phyloP scores from a whole-genome alignment of 495 filamentous ascomycete species.

The Trichoderma erinaceum region DNA sequence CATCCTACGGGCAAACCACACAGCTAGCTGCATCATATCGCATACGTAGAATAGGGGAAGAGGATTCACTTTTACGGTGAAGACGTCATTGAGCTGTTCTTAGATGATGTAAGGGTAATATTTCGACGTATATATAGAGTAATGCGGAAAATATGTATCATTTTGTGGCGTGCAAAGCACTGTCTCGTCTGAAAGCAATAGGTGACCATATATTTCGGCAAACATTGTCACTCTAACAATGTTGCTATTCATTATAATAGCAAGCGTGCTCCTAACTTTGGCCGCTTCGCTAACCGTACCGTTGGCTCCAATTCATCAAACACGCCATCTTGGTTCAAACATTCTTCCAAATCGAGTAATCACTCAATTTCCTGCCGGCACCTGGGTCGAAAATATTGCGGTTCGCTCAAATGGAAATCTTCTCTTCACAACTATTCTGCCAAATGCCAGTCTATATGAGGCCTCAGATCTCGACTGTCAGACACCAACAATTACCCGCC shows the following conservation, averaged over 20 bases:
- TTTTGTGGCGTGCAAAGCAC: not conserved
- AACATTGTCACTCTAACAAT: not conserved
- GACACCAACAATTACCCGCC: slow-evolving; percentile 18
- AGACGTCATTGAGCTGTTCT: not conserved
- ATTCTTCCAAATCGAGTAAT: not conserved
- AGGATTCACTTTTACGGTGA: not conserved
- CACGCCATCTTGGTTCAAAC: not conserved
- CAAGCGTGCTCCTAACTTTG: not conserved
- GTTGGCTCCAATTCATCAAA: not conserved
- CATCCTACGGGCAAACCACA: not conserved
- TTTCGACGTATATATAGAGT: not conserved
- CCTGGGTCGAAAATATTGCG: slow-evolving; percentile 37
- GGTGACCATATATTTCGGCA: not conserved
- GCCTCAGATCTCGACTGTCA: slow-evolving; percentile 18
- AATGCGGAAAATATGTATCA: not conserved
- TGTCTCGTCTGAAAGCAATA: not conserved
- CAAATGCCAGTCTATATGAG: slow-evolving; percentile 20
- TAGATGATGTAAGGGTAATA: not conserved
- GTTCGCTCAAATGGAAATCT: slow-evolving; percentile 32
- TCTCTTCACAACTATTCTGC: slow-evolving; percentile 25
- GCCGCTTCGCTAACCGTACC: not conserved
- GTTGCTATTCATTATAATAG: not conserved
- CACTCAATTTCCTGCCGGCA: slow-evolving; percentile 26
- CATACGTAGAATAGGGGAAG: not conserved
- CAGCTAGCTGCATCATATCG: not conserved